Conservation (phyloP, 2,329 filamentous ascomycete species). For the Sclerotinia trifoliorum region DNA sequence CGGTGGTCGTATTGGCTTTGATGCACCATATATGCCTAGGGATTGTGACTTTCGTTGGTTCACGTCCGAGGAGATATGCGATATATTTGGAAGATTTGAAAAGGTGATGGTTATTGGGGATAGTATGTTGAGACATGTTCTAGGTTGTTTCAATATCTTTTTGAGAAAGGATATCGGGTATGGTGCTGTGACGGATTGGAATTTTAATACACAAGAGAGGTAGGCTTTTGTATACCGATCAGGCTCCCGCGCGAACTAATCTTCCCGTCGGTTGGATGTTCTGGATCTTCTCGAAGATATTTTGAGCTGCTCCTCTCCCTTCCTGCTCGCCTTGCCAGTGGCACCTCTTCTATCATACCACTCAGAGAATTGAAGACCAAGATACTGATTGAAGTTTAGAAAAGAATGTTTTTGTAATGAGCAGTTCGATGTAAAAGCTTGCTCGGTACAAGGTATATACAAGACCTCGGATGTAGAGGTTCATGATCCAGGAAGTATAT, state of each 20-base stretch:
- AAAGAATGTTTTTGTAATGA: conserved; percentile 49
- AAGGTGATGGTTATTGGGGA: conserved; percentile 50
- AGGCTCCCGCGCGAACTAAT: neutral
- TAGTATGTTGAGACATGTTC: conserved; percentile 50
- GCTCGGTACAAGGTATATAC: conserved; percentile 50
- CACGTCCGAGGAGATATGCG: conserved; percentile 47
- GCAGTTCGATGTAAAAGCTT: conserved; percentile 50
- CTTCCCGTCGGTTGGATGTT: too few species aligned
- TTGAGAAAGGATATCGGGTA: conserved; percentile 49
- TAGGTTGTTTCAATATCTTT: conserved; percentile 48
- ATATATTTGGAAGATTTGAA: conserved; percentile 47
- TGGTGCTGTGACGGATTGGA: conserved; percentile 51
- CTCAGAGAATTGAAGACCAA: neutral
- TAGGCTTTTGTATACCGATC: conserved; percentile 2
- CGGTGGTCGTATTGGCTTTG: conserved; percentile 47
- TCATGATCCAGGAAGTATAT: conserved; percentile 45
- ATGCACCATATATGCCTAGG: conserved; percentile 47
- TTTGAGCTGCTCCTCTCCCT: too few species aligned
- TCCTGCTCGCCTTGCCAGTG: too few species aligned
- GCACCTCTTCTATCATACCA: neutral
- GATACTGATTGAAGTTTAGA: conserved; percentile 26
- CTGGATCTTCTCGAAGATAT: neutral
- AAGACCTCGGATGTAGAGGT: conserved; percentile 47
- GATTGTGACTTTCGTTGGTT: conserved; percentile 51
- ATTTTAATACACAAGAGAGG: conserved; percentile 46